Base-by-base conservation (phyloP, 495 filamentous ascomycete species). In the Xylaria curta region DNA sequence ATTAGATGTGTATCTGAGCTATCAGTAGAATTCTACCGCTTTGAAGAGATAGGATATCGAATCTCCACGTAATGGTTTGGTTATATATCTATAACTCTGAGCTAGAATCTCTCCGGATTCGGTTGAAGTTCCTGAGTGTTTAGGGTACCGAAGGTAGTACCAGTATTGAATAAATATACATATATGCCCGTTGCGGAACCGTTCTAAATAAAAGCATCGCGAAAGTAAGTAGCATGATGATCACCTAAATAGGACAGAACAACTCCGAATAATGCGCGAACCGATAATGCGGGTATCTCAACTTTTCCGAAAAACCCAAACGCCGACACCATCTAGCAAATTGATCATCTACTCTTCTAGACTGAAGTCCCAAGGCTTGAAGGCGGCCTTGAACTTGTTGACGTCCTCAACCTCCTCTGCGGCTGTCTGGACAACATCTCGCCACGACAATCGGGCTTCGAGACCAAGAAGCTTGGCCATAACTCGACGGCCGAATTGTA, bases 381-480 rank as follows among this genome's bases (percentile, higher is more conserved):
- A 99, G n/a, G 90, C 92, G 69, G 86, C 85, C 79, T 95, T 94
- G 75, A 98, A 97, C 33, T 86, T 88, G 66, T 87, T 86, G n/a
- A 91, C 93, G 79, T 98, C 94, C 40, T 85, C 84, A 60, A 85
- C 87, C 81, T 99, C 96, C 75, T 97, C 93, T 28, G 85, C 87
- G 72, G 91, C 82, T 2, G 88, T 85, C 85, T 98, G 94, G 19
- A 83, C 87, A 75, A 94, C 95, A 72, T 96, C 90, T 78, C 88
- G 87, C 96, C 96, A 99, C 66, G 93, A 83, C 56, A 89, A 83
- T 24, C 94, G 82, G 33, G 88, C 80, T 79, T 95, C 92, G 67
- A 97, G 78, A 12, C 88, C 89, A 51, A 99, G 84, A 59, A 99
- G 83, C 82, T 95, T 97, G 1, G 94, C 96, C 83, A 98, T 86